Evolutionary conservation across 1,139 yeast genomes (phyloP).

Genomic region (Yamadazyma spencermartinsiae): DNA sequence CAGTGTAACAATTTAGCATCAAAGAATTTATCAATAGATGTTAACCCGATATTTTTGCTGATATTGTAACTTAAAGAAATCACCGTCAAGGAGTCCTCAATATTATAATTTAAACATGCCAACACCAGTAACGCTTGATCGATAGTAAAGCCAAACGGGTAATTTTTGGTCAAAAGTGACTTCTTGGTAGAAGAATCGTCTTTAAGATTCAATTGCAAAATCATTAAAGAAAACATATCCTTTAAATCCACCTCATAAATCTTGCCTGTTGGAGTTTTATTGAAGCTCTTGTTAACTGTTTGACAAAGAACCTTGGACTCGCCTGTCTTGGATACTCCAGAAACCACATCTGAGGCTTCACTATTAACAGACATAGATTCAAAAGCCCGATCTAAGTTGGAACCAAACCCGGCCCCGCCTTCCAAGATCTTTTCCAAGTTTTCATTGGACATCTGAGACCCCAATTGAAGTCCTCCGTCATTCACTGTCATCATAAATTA

Average conservation of each 20-base stretch:
- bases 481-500: background rate
- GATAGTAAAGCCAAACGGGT: slow-evolving; percentile 56
- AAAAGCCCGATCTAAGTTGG: background rate
- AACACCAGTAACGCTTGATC: slow-evolving; percentile 54
- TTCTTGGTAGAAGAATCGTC: slow-evolving; percentile 14
- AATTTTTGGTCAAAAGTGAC: slow-evolving; percentile 19
- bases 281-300: slow-evolving; percentile 16
- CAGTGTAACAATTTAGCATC: slow-evolving; percentile 70
- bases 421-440: background rate
- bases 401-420: background rate
- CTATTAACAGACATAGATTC: background rate
- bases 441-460: background rate
- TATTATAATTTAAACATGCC: slow-evolving; percentile 47
- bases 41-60: slow-evolving; percentile 49
- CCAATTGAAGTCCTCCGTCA: background rate
- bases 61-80: slow-evolving; percentile 64
- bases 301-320: slow-evolving; percentile 10
- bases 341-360: background rate
- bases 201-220: slow-evolving; percentile 49
- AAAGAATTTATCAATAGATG: slow-evolving; percentile 57
- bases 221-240: slow-evolving; percentile 53
- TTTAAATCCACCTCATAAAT: slow-evolving; percentile 57
- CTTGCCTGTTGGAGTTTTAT: slow-evolving; percentile 52
- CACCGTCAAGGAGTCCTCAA: slow-evolving; percentile 50
- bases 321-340: no score